Conservation (phyloP, 2,329 filamentous ascomycete species). For the Geosmithia putterillii region DNA sequence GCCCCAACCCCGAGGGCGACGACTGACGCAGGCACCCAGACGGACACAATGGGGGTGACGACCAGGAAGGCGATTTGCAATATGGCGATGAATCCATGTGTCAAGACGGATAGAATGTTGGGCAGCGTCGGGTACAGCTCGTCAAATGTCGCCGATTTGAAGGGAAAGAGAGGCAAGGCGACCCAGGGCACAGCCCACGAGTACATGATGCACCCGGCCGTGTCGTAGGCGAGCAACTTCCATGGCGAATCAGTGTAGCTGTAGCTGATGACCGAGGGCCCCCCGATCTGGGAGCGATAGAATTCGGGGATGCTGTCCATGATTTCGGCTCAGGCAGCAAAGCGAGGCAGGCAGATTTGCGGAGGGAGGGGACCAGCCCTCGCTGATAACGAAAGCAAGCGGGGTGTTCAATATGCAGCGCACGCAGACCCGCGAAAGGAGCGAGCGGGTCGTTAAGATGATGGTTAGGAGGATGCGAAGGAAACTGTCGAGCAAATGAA, state of each 20-base stretch:
- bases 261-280: conserved; percentile 44
- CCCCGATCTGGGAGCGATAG: conserved; percentile 47
- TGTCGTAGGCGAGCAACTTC: conserved; percentile 36
- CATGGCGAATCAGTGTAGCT: conserved; percentile 45
- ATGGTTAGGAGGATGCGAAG: not conserved
- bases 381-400: not conserved
- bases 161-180: conserved; percentile 42
- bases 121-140: conserved; percentile 47
- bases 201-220: conserved; percentile 43
- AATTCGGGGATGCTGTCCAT: conserved; percentile 31
- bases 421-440: not conserved
- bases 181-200: conserved; percentile 47
- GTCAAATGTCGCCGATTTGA: conserved; percentile 40
- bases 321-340: not conserved
- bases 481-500: not conserved
- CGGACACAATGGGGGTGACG: conserved; percentile 33
- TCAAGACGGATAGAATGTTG: conserved; percentile 43
- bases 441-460: not conserved
- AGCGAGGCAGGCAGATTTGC: too few species aligned
- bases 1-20: conserved; percentile 18
- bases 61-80: conserved; percentile 50
- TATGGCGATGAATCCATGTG: conserved; percentile 47
- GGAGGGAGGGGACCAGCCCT: not conserved
- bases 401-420: not conserved
- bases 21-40: conserved; percentile 36